Evolutionary conservation across 2,329 filamentous ascomycete species (phyloP).

Genomic region (Mariannaea sp.): DNA sequence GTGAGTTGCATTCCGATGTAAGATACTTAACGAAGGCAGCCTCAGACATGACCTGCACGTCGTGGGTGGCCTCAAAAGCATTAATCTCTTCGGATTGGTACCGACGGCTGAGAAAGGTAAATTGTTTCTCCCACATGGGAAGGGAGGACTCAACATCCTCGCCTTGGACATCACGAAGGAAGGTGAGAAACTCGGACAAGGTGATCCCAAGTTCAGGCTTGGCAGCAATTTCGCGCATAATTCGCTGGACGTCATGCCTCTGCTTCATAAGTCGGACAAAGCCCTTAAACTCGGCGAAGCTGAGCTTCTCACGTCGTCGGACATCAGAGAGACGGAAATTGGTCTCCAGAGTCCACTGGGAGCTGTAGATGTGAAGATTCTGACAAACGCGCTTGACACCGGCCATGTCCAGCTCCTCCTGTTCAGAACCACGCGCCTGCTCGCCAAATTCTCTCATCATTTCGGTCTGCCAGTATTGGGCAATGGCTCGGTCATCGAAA

Average conservation of each 20-base stretch:
- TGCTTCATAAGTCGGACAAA: conserved; percentile 86
- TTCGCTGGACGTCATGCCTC: conserved; percentile 76
- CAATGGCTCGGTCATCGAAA: conserved; percentile 81
- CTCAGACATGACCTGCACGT: conserved; percentile 69
- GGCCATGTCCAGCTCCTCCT: conserved; percentile 75
- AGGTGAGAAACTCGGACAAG: conserved; percentile 73
- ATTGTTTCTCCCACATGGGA: conserved; percentile 71
- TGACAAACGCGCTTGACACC: conserved; percentile 85
- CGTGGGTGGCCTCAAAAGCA: conserved; percentile 49
- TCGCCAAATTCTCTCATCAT: conserved; percentile 72
- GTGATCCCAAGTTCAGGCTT: conserved; percentile 69
- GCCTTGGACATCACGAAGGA: conserved; percentile 74
- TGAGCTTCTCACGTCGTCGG: conserved; percentile 67
- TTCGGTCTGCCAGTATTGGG: conserved; percentile 83
- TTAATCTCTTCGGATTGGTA: conserved; percentile 54
- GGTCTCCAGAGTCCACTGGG: conserved; percentile 70
- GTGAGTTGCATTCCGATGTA: conserved; percentile 73
- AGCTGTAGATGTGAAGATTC: conserved; percentile 89
- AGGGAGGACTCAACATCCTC: conserved; percentile 73
- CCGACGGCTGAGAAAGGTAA: conserved; percentile 69
- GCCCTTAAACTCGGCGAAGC: conserved; percentile 79
- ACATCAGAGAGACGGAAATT: conserved; percentile 77
- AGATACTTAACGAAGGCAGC: conserved; percentile 79
- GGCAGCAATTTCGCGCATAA: conserved; percentile 68
- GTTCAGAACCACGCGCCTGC: conserved; percentile 55